phyloP scores from a whole-genome alignment of 2,329 filamentous ascomycete genomes.

The Rhytidhysteron rufulum region DNA sequence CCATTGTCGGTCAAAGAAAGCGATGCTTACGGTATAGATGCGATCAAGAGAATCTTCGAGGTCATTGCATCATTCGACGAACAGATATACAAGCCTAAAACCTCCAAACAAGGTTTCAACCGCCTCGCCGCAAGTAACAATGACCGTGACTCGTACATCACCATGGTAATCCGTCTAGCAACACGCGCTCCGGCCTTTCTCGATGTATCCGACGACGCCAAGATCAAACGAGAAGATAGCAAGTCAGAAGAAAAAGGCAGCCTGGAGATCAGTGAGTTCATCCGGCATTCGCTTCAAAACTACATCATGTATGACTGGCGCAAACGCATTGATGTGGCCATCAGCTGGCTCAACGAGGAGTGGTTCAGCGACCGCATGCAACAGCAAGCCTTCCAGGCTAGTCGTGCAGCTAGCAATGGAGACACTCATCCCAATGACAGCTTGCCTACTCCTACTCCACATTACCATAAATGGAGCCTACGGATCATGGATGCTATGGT shows the following conservation, averaged over 20 bases:
- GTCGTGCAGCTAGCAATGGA: constrained; percentile 14
- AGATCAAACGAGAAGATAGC: constrained; percentile 56
- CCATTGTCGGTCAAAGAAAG: constrained; percentile 68
- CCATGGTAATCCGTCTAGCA: constrained; percentile 78
- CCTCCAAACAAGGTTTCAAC: constrained; percentile 65
- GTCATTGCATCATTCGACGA: constrained; percentile 74
- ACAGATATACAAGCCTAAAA: constrained; percentile 51
- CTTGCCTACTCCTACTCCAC: constrained; percentile 28
- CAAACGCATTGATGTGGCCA: constrained; percentile 80
- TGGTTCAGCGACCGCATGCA: constrained; percentile 87
- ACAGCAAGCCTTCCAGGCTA: constrained; percentile 28
- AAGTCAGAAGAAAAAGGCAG: constrained; percentile 28
- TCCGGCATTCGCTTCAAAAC: constrained; percentile 75
- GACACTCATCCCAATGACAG: constrained; percentile 46
- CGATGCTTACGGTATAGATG: constrained; percentile 68
- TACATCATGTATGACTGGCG: constrained; percentile 93
- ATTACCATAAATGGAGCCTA: constrained; percentile 77
- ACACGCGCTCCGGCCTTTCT: constrained; percentile 73
- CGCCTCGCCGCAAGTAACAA: constrained; percentile 79
- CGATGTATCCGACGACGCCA: constrained; percentile 60
- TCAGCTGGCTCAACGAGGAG: constrained; percentile 93
- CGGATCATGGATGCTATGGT: constrained; percentile 85
- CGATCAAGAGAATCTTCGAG: constrained; percentile 72
- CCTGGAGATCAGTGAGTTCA: constrained; percentile 59
- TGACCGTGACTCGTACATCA: constrained; percentile 87